Evolutionary conservation across 2,329 filamentous ascomycete genomes (phyloP).

Genomic region (Furcasterigmium sp.): DNA sequence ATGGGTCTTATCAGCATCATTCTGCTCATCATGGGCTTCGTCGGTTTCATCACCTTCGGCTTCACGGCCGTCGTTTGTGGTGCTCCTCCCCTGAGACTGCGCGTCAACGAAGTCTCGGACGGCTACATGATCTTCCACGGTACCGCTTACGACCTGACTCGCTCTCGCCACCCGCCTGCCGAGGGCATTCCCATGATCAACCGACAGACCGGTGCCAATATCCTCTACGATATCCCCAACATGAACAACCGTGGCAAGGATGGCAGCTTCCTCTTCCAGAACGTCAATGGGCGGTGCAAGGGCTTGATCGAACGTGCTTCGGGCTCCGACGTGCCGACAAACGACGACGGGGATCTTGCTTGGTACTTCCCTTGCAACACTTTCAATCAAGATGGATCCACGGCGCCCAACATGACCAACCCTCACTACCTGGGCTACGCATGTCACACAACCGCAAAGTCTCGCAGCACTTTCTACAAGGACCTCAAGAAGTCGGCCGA

Average conservation of each 20-base stretch:
- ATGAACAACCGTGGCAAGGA: slow-evolving; percentile 77
- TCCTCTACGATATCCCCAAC: slow-evolving; percentile 79
- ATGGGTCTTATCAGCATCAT: slow-evolving; percentile 96
- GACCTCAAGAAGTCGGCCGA: slow-evolving; percentile 66
- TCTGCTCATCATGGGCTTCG: slow-evolving; percentile 75
- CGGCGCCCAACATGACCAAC: slow-evolving; percentile 65
- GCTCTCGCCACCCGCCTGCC: slow-evolving; percentile 74
- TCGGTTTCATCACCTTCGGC: slow-evolving; percentile 94
- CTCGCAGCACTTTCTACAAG: slow-evolving; percentile 71
- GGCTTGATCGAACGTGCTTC: slow-evolving; percentile 69
- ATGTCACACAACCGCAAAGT: slow-evolving; percentile 72
- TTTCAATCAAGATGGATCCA: slow-evolving; percentile 92
- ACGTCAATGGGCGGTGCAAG: slow-evolving; percentile 97
- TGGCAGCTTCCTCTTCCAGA: slow-evolving; percentile 95
- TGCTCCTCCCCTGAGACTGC: slow-evolving; percentile 63
- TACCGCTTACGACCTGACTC: slow-evolving; percentile 75
- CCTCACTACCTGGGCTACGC: slow-evolving; percentile 78
- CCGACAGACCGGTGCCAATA: slow-evolving; percentile 58
- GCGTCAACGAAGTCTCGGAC: slow-evolving; percentile 71
- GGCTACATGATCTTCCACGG: slow-evolving; percentile 98
- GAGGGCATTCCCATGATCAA: slow-evolving; percentile 61
- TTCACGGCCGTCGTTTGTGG: slow-evolving; percentile 89
- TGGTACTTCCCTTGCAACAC: slow-evolving; percentile 96
- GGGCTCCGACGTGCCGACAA: slow-evolving; percentile 73
- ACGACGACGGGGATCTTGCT: slow-evolving; percentile 66